These are phyloP conservation scores for Acanthamoeba triangularis DNA, from an alignment of 208 protist species.

Conservation along the genomic window DNA sequence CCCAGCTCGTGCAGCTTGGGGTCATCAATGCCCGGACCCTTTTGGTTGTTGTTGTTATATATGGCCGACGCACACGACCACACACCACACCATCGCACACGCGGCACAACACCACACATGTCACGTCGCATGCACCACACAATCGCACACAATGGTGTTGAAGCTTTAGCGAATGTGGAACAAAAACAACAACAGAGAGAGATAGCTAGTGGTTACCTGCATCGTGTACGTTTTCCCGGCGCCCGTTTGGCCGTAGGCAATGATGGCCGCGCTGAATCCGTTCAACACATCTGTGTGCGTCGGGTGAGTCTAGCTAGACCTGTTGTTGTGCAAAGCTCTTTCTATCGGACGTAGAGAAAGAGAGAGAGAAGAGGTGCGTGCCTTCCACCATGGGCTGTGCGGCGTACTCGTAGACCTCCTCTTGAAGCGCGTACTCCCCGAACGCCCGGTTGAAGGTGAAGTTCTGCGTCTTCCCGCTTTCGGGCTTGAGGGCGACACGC, in stretches of 20 bases:
- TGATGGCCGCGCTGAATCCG: conserved; percentile 66
- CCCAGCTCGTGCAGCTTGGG: conserved; percentile 21
- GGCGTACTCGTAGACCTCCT: conserved; percentile 52
- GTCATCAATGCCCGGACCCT: conserved; percentile 45
- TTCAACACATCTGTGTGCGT: conserved; percentile 75
- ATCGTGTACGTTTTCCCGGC: conserved; percentile 79
- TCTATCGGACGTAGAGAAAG: too few relatives aligned
- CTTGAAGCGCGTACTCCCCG: not conserved
- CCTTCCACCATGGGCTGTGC: conserved; percentile 38
- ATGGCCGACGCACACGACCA: too few relatives aligned
- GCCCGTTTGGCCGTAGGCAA: conserved; percentile 80
- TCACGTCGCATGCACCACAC: not conserved
- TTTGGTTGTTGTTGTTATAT: too few relatives aligned
- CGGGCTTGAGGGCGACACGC: not conserved
- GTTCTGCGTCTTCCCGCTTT: not conserved
- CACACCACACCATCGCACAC: too few relatives aligned
- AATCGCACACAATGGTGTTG: too few relatives aligned
- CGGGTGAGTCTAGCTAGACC: too few relatives aligned
- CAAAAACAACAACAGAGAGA: too few relatives aligned
- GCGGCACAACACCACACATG: too few relatives aligned
- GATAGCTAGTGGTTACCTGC: not conserved
- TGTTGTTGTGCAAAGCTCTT: too few relatives aligned
- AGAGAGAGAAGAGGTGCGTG: not conserved
- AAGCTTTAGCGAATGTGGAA: too few relatives aligned
- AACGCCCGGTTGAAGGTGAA: conserved; percentile 54